phyloP scores from a whole-genome alignment of 441 rosid genomes.

The Gossypium laxum region DNA sequence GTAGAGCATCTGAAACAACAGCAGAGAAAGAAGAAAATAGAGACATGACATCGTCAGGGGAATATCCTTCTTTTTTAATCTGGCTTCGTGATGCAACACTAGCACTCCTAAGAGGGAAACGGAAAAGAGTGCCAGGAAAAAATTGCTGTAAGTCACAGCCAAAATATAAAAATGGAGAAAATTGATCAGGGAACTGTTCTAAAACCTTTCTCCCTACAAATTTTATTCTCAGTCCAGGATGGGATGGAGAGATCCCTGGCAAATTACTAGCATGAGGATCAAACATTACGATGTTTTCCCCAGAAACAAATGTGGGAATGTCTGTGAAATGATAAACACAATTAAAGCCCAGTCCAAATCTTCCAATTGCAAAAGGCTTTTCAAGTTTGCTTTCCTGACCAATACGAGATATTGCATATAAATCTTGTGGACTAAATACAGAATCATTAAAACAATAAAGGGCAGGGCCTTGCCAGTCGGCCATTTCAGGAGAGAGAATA shows the following conservation, averaged over 20 bases:
- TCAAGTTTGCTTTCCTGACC: slow-evolving; percentile 99
- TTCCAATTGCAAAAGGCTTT: slow-evolving; percentile 93
- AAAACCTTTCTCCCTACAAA: slow-evolving; percentile 78
- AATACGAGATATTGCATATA: slow-evolving; percentile 93
- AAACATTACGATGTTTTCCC: slow-evolving; percentile 94
- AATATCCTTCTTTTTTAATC: slow-evolving; percentile 78
- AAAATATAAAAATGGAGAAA: slow-evolving; percentile 86
- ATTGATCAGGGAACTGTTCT: slow-evolving; percentile 98
- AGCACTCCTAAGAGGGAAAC: slow-evolving; percentile 86
- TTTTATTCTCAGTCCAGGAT: slow-evolving; percentile 92
- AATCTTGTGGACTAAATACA: slow-evolving; percentile 89
- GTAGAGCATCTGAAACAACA: slow-evolving; percentile 70
- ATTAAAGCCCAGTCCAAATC: slow-evolving; percentile 95
- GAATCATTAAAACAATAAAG: slow-evolving; percentile 92
- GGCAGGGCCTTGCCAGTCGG: slow-evolving; percentile 99
- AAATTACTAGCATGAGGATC: slow-evolving; percentile 95
- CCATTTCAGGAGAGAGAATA: slow-evolving; percentile 97
- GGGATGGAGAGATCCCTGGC: slow-evolving; percentile 95
- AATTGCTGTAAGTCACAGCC: slow-evolving; percentile 84
- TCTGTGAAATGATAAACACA: slow-evolving; percentile 99
- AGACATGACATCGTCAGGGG: slow-evolving; percentile 78
- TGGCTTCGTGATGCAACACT: slow-evolving; percentile 69
- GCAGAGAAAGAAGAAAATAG: slow-evolving; percentile 74
- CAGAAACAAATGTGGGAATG: slow-evolving; percentile 88
- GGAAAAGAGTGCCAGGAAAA: slow-evolving; percentile 92